Percentiles rank a stretch among this genome's conserved stretches.
Conservation (phyloP, 2,329 filamentous ascomycete genomes). For the Fusarium mexicanum region DNA sequence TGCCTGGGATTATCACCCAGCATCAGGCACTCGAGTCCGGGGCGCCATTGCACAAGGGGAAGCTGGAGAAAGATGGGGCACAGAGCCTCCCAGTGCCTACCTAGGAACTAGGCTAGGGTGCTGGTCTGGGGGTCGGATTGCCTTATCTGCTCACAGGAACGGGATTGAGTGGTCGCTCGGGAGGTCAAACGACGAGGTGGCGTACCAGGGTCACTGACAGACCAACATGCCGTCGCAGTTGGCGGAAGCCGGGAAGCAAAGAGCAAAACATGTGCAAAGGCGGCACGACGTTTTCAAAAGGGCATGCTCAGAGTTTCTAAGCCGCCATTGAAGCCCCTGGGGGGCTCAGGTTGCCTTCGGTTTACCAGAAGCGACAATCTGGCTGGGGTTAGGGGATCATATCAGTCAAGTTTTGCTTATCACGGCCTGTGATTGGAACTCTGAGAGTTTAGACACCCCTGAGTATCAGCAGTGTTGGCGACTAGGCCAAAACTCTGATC, state of each 20-base stretch:
- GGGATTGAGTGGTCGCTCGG: constrained; percentile 17
- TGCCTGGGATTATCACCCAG: constrained; percentile 21
- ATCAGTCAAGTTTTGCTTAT: constrained; percentile 32
- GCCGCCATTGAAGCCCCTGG: constrained; percentile 5
- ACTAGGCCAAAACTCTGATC: constrained; percentile 17
- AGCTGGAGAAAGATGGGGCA: constrained; percentile 44
- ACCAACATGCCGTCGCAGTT: constrained; percentile 8
- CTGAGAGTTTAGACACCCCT: constrained; percentile 29
- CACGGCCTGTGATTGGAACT: constrained; percentile 31
- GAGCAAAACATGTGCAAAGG: constrained; percentile 5
- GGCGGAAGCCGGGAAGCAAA: neutral
- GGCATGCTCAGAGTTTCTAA: constrained; percentile 10
- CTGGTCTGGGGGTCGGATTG: constrained; percentile 24
- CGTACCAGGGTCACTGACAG: constrained; percentile 28
- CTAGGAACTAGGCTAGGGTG: constrained; percentile 12
- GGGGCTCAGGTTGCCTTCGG: constrained; percentile 34
- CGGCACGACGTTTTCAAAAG: constrained; percentile 3
- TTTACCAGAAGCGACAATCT: constrained; percentile 12
- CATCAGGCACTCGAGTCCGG: constrained; percentile 28
- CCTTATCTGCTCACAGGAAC: constrained; percentile 40
- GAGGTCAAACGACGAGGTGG: constrained; percentile 25
- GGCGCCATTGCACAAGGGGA: constrained; percentile 44
- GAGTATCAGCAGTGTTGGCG: constrained; percentile 13
- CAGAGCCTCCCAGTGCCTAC: constrained; percentile 39
- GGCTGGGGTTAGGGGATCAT: constrained; percentile 27